Evolutionary conservation across 768 basidiomycete species (phyloP).

Genomic region (Serendipita sp.): DNA sequence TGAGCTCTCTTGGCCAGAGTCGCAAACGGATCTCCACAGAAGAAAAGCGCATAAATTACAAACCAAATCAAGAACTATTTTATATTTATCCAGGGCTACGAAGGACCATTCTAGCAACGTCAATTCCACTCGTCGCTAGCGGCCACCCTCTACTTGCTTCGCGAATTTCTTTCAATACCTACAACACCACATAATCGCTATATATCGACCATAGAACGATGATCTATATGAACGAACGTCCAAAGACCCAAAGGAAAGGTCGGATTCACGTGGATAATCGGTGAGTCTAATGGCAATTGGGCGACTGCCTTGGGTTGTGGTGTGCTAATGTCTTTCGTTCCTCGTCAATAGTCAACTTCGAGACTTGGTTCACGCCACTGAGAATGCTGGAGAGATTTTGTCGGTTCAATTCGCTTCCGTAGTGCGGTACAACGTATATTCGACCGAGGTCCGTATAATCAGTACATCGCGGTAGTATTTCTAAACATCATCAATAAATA

Average conservation of each 20-base stretch:
- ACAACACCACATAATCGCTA: too few species aligned
- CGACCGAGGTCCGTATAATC: not conserved
- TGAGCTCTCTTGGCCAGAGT: too few species aligned
- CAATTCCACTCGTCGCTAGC: too few species aligned
- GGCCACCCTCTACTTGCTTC: too few species aligned
- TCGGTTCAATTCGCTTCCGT: not conserved
- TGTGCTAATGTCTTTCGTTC: not conserved
- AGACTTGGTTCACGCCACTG: not conserved
- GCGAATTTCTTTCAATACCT: too few species aligned
- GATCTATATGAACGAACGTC: not conserved
- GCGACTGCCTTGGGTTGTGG: not conserved
- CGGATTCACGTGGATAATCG: not conserved
- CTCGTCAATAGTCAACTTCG: not conserved
- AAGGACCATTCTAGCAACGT: too few species aligned
- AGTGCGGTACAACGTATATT: not conserved
- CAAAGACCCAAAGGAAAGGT: not conserved
- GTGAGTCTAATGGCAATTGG: not conserved
- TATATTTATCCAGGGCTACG: too few species aligned
- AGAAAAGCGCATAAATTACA: too few species aligned
- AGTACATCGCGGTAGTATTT: not conserved
- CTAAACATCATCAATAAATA: not conserved
- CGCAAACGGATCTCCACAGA: too few species aligned
- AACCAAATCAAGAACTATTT: too few species aligned
- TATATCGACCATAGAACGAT: not conserved
- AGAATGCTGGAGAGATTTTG: not conserved